Base-by-base conservation (phyloP, 2,329 filamentous ascomycete genomes). In the Colletotrichum higginsianum region DNA sequence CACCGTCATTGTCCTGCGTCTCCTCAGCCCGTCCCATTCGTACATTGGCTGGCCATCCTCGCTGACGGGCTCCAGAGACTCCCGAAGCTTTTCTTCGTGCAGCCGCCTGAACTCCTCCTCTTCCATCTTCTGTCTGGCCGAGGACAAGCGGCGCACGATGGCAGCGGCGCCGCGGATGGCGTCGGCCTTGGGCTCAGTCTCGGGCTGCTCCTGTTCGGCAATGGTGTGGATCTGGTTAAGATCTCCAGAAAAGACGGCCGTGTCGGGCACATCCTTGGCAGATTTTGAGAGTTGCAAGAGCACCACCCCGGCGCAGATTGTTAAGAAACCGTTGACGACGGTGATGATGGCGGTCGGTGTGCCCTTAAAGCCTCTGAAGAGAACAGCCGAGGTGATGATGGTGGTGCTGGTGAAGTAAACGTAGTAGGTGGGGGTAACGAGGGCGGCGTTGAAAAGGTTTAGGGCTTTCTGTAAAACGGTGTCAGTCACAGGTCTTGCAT, bases 391-490 rank as follows among this genome's bases (percentile, higher is more conserved):
- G 7, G 95, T 97, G 76, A 98, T 90, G 75, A 99, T 98, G 23
- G 96, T 98, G 6, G 95, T 93, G 76, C 92, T 97, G 49, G 96
- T 99, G 81, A 99, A 99, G 85, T 97, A 96, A 75, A 99, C 96
- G 81, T 99, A 99, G 84, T 99, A 99, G 2, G 96, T 99, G 0
- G 96, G 96, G 0, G 96, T 99, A 71, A 99, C 96, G 75, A 99
- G 89, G 9, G 96, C 96, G 47, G 96, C 96, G 78, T 99, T 98
- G 87, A 96, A 98, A 61, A 99, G 83, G 79, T 99, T 98, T 67
- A 98, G 88, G 7, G 96, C 96, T 98, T 99, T 99, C 95, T 98
- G 83, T 70, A 52, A 53, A n/a, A 60, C 4, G 35, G 15, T 52
- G 75, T 86, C 69, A 87, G 82, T 69, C 40, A 44, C n/a, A 49